phyloP scores from a whole-genome alignment of 2,329 filamentous ascomycete species.

The Boeremia lycopersici region DNA sequence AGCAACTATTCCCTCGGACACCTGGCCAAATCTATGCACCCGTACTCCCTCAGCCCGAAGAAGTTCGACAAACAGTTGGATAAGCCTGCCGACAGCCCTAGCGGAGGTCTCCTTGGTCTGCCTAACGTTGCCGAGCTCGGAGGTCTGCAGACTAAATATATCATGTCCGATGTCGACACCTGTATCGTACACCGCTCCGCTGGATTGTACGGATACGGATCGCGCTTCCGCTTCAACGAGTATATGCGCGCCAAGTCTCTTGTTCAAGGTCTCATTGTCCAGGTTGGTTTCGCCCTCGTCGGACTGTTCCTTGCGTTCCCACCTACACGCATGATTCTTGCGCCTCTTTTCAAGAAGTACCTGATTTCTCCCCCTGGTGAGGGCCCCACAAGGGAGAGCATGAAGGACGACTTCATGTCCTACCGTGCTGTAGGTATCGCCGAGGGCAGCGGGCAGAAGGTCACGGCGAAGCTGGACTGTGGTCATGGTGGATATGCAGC shows the following conservation, averaged over 20 bases:
- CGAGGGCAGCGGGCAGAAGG: slow-evolving; percentile 57
- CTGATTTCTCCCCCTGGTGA: slow-evolving; percentile 37
- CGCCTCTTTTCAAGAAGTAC: slow-evolving; percentile 37
- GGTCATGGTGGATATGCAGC: slow-evolving; percentile 70
- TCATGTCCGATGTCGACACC: slow-evolving; percentile 59
- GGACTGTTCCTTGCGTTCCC: slow-evolving; percentile 56
- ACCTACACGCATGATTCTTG: slow-evolving; percentile 56
- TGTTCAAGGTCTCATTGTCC: slow-evolving; percentile 56
- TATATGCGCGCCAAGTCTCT: slow-evolving; percentile 60
- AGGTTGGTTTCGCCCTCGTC: slow-evolving; percentile 55
- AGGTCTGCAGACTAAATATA: slow-evolving; percentile 62
- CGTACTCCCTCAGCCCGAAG: slow-evolving; percentile 59
- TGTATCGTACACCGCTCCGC: slow-evolving; percentile 66
- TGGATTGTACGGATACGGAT: slow-evolving; percentile 63
- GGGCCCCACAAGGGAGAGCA: slow-evolving; percentile 54
- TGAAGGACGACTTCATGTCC: slow-evolving; percentile 65
- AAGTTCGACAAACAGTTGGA: slow-evolving; percentile 41
- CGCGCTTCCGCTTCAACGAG: slow-evolving; percentile 63
- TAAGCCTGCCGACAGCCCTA: slow-evolving; percentile 38
- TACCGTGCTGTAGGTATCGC: slow-evolving; percentile 69
- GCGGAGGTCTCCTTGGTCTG: slow-evolving; percentile 56
- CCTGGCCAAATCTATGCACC: slow-evolving; percentile 55
- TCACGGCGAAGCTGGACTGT: slow-evolving; percentile 61
- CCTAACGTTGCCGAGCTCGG: slow-evolving; percentile 62
- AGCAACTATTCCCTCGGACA: slow-evolving; percentile 55